These are phyloP conservation scores for Colletotrichum navitas DNA, from an alignment of 2,329 filamentous ascomycete genomes.

Conservation along the genomic window DNA sequence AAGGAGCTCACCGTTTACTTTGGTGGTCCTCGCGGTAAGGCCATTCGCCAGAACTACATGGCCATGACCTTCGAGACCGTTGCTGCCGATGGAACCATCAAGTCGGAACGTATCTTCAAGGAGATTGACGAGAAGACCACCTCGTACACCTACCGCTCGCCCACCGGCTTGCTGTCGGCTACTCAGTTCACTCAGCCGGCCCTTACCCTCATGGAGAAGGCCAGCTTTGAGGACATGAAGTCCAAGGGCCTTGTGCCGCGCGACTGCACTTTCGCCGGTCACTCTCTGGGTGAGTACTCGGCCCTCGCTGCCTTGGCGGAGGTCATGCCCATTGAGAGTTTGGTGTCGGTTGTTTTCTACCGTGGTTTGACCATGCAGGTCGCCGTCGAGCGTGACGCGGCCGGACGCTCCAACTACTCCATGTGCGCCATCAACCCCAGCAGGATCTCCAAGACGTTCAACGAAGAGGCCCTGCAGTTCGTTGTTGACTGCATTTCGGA, in stretches of 20 bases:
- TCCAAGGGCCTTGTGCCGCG: conserved; percentile 95
- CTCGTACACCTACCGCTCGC: conserved; percentile 97
- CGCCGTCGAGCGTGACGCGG: conserved; percentile 93
- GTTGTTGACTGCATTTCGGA: conserved; percentile 96
- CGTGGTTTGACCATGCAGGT: conserved; percentile 99
- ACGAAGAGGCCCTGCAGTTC: conserved; percentile 96
- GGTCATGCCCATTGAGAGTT: conserved; percentile 99
- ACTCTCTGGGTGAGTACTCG: conserved; percentile 98
- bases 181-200: conserved; percentile 99
- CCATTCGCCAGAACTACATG: conserved; percentile 99
- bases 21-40: conserved; percentile 95
- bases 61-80: conserved; percentile 99
- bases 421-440: conserved; percentile 99
- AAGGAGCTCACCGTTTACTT: conserved; percentile 99
- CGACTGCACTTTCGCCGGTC: conserved; percentile 97
- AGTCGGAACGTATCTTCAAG: conserved; percentile 99
- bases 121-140: conserved; percentile 92
- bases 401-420: conserved; percentile 95
- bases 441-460: conserved; percentile 98
- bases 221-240: conserved; percentile 99
- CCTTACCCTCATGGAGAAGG: conserved; percentile 99
- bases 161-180: conserved; percentile 92
- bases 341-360: conserved; percentile 99
- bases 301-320: conserved; percentile 95
- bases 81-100: conserved; percentile 88